These are phyloP conservation scores for Bryoglossum gracile DNA, from an alignment of 495 filamentous ascomycete species.

Conservation along the genomic window DNA sequence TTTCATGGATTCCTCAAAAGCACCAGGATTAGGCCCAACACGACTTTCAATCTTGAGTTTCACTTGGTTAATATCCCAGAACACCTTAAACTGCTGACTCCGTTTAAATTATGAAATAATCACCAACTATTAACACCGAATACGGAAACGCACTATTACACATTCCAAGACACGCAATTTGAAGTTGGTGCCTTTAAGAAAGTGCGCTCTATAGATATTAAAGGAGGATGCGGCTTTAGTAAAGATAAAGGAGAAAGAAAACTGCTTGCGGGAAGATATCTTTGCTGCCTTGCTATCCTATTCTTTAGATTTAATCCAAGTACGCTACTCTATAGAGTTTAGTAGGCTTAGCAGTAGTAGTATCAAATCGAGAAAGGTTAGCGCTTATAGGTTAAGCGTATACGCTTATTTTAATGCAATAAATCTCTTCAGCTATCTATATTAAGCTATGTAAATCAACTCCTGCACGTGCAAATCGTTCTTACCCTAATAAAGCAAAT, in stretches of 20 bases:
- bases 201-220: conserved; percentile 7
- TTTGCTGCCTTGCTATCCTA: conserved; percentile 6
- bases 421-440: too few species aligned
- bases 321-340: conserved; percentile 9
- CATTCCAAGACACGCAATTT: conserved; percentile 9
- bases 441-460: too few species aligned
- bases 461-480: too few species aligned
- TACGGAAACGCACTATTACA: conserved; percentile 1
- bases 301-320: conserved; percentile 3
- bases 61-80: conserved; percentile 3
- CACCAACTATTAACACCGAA: too few species aligned
- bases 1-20: conserved; percentile 17
- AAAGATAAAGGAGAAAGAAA: conserved; percentile 13
- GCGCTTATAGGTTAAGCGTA: too few species aligned
- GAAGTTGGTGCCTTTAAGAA: conserved; percentile 4
- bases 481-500: too few species aligned
- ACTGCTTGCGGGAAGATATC: conserved; percentile 11
- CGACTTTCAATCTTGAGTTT: conserved; percentile 14
- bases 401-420: too few species aligned
- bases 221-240: conserved; percentile 10
- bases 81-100: not conserved
- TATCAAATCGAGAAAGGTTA: conserved; percentile 7
- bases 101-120: too few species aligned
- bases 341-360: not conserved
- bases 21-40: conserved; percentile 12